phyloP scores from a whole-genome alignment of 768 basidiomycete species.

The Hygrophorus pudorinus region DNA sequence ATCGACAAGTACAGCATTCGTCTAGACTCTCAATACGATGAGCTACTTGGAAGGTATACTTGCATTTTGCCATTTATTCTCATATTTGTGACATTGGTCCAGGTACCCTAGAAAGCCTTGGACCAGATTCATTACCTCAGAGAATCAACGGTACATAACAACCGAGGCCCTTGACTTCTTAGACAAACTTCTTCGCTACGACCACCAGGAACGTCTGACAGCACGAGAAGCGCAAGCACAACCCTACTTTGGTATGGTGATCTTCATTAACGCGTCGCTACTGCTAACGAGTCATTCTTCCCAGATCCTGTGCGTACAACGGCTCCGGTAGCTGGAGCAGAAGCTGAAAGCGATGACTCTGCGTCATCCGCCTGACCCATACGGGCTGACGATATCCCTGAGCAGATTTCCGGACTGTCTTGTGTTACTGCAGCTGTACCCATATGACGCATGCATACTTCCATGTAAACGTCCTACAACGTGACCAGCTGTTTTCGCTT shows the following conservation, averaged over 20 bases:
- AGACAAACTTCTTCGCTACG: slow-evolving; percentile 92
- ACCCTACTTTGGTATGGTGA: slow-evolving; percentile 74
- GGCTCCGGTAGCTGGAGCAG: slow-evolving; percentile 38
- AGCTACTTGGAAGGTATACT: slow-evolving; percentile 73
- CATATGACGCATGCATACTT: too few species aligned
- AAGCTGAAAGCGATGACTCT: slow-evolving; percentile 19
- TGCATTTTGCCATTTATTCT: background rate
- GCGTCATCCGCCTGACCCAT: slow-evolving; percentile 36
- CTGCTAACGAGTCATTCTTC: slow-evolving; percentile 6
- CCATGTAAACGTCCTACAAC: too few species aligned
- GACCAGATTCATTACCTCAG: slow-evolving; percentile 90
- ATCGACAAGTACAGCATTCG: slow-evolving; percentile 94
- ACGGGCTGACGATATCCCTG: too few species aligned
- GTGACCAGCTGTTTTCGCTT: too few species aligned
- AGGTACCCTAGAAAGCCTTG: slow-evolving; percentile 93
- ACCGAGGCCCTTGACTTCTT: slow-evolving; percentile 96
- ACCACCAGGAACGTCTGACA: slow-evolving; percentile 94
- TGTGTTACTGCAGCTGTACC: too few species aligned
- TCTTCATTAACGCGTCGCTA: slow-evolving; percentile 7
- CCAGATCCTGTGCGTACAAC: slow-evolving; percentile 41
- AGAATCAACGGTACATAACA: slow-evolving; percentile 92
- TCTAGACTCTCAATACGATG: slow-evolving; percentile 93
- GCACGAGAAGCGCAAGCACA: slow-evolving; percentile 89
- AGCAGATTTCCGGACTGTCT: too few species aligned
- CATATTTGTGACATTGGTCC: background rate